These are phyloP conservation scores for Solanum neorickii DNA, from an alignment of 257 asterid genomes.

Conservation along the genomic window DNA sequence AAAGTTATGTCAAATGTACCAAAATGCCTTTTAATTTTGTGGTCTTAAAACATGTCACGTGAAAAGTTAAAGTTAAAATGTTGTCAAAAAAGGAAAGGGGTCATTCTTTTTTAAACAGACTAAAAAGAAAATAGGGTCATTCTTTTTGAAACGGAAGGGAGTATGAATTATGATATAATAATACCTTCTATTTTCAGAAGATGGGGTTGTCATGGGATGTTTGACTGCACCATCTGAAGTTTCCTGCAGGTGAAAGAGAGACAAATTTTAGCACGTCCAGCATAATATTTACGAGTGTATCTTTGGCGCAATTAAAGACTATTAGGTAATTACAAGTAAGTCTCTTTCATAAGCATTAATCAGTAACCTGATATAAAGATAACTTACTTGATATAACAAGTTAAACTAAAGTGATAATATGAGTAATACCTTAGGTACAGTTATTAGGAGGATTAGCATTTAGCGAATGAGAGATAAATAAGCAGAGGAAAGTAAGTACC, in stretches of 20 bases:
- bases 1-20: no score
- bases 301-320: background rate
- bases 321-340: background rate
- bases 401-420: background rate
- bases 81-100: no score
- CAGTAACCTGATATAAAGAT: background rate
- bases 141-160: no score
- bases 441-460: background rate
- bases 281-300: background rate
- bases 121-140: no score
- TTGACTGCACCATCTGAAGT: conserved; percentile 21
- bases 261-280: background rate
- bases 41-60: no score
- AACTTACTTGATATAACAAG: background rate
- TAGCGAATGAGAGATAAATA: background rate
- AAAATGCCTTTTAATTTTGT: no score
- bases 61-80: no score
- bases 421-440: background rate
- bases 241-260: conserved; percentile 14
- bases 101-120: no score
- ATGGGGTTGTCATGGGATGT: conserved; percentile 34
- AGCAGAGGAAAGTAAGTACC: conserved; percentile 13
- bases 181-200: conserved; percentile 42
- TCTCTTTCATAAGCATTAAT: background rate
- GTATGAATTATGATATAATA: background rate